Conservation (phyloP, 257 asterid genomes). For the Knoxia roxburghii region DNA sequence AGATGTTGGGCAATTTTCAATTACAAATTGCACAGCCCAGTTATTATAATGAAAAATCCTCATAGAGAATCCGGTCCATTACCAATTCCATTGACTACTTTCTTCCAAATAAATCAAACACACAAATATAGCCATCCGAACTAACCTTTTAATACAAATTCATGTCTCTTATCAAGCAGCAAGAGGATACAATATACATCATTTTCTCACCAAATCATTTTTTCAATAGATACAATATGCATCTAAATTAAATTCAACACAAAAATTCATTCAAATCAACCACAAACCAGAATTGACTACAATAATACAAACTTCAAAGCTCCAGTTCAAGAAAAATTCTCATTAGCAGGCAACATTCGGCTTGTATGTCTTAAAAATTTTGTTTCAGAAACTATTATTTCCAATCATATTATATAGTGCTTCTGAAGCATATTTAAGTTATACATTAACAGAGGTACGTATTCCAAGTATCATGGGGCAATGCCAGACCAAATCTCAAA, state of each 20-base stretch:
- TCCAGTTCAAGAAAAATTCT: neutral
- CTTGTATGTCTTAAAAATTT: neutral
- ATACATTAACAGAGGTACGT: neutral
- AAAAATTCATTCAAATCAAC: neutral
- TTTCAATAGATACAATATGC: neutral
- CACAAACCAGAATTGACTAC: neutral
- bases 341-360: neutral
- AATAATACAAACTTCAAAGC: neutral
- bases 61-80: neutral
- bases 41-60: neutral
- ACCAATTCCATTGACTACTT: neutral
- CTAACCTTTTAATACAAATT: neutral
- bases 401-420: neutral
- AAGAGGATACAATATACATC: neutral
- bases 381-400: neutral
- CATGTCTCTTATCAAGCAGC: neutral
- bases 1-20: neutral
- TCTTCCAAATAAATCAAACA: neutral
- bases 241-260: conserved; percentile 1
- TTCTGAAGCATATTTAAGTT: neutral
- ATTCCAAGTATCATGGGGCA: neutral
- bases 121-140: neutral
- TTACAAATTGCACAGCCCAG: neutral
- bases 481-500: neutral
- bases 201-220: neutral